Evolutionary conservation across 2,329 filamentous ascomycete genomes (phyloP), one percentile per base, ranked within the genome.

Genomic region (Lachnellula willkommii): DNA sequence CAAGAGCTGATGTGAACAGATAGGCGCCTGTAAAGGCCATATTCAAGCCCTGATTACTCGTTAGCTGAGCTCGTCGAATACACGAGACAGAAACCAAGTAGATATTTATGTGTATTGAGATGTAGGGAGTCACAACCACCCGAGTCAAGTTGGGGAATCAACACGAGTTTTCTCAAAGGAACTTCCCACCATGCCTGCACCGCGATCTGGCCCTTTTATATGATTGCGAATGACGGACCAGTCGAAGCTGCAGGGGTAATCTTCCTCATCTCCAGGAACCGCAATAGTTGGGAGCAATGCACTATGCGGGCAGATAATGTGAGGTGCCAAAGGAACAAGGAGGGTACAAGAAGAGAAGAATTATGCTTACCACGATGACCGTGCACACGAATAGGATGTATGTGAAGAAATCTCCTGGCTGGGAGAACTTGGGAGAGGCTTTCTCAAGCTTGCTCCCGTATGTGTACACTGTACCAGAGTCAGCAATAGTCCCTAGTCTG

Each of bases 351-450:
- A 63, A 59, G 54, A 61, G 55, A 65, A 63, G 48, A 59, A 56
- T 58, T 53, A 53, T 62, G 63, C 85, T 79, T 83, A 89, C 86
- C 75, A 85, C 61, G 56, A 89, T 85, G 60, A 81, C 71, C 35
- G 72, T 70, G 61, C 76, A 78, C 66, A 86, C 76, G 71, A 89
- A 89, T 54, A 81, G 63, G 57, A 88, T 70, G 69, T 88, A 89
- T 56, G 77, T 77, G 66, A 87, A 80, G 70, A 87, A 88, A 65
- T 87, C 82, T 65, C 84, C 86, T 15, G 84, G 81, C 60, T 77
- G 72, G 53, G 74, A 74, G 67, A 89, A 87, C 50, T 83, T 79
- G 46, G 80, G 72, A 22, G 83, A 84, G 59, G 77, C 78, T 39
- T 71, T 77, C 73, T 89, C 86, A 52, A 88, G 75, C 57, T 77